Base-by-base conservation (phyloP, 2,329 filamentous ascomycete species). In the Rhynchosporium agropyri region DNA sequence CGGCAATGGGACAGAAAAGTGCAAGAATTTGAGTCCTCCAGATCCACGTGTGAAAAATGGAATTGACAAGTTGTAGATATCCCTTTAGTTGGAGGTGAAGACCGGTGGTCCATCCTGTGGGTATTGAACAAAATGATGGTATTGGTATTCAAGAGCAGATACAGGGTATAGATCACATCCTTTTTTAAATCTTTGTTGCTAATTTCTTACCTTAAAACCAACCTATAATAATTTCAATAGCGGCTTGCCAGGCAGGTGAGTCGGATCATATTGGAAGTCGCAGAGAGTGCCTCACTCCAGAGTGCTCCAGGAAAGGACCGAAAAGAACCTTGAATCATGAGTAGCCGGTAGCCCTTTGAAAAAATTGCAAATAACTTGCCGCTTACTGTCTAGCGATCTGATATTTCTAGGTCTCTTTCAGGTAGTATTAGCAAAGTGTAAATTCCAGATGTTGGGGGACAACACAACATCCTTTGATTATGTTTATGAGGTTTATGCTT, bases 401-500 rank as follows among this genome's bases (percentile, higher is more conserved):
- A 45, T 33, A 12, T 33, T 12, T 20, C 36, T 36, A 31, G 48
- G 55, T 2, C 28, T 38, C 26, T 43, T 54, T n/a, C 42, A 33
- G 2, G 58, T 54, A 1, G 55, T 53, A 38, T 29, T 46, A 46
- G 48, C 55, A 26, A 40, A 46, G 10, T 42, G 49, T 12, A 62
- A 38, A n/a, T 15, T 46, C 20, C 8, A 38, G 7, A 43, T 29
- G 29, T 48, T 40, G 28, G 28, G 51, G 9, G 48, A 62, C 3
- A 58, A 49, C 9, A 53, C 12, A 4, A 26, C 8, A 43, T 61
- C 31, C 38, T 40, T 38, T 1, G 62, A 50, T 48, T 3, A n/a
- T 45, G n/a, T 57, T 12, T 5, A 63, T 40, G 29, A 43, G 28
- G n/a, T 61, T 33, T 10, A 64, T 33, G 10, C 13, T 5, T 12